Conservation (phyloP, 129 eudicot genomes). For the Flaveria sonorensis region DNA sequence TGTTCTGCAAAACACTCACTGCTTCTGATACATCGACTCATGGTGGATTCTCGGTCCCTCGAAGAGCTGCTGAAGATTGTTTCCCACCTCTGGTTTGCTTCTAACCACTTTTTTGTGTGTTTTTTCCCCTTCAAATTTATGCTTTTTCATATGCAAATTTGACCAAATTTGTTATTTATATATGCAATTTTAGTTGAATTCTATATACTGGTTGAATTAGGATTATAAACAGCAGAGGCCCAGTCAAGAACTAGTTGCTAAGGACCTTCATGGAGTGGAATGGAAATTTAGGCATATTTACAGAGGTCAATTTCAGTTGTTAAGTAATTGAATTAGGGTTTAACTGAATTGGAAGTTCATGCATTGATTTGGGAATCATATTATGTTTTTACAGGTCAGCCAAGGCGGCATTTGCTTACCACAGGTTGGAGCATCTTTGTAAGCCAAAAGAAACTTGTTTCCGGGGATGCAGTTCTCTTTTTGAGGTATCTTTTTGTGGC, state of each 20-base stretch:
- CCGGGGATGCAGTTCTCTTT: constrained; percentile 97
- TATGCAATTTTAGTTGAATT: constrained; percentile 8
- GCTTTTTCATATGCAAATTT: constrained; percentile 5
- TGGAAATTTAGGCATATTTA: constrained; percentile 95
- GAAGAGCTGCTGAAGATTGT: constrained; percentile 88
- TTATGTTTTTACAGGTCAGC: constrained; percentile 68
- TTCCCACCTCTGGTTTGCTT: constrained; percentile 73
- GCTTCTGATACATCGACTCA: constrained; percentile 98
- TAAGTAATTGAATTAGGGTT: constrained; percentile 8
- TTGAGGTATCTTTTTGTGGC: constrained; percentile 57
- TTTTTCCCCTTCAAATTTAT: neutral
- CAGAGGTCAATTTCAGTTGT: constrained; percentile 57
- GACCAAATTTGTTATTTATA: constrained; percentile 2
- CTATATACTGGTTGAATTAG: constrained; percentile 36
- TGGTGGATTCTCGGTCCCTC: constrained; percentile 96
- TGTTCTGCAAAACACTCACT: constrained; percentile 93
- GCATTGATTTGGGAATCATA: constrained; percentile 9
- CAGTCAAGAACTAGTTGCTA: constrained; percentile 88
- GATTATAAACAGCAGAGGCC: constrained; percentile 93
- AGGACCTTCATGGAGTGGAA: constrained; percentile 93
- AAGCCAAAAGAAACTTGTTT: constrained; percentile 86
- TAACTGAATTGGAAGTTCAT: neutral
- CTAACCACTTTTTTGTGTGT: constrained; percentile 12
- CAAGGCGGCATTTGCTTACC: constrained; percentile 95
- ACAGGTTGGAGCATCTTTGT: constrained; percentile 98